Evolutionary conservation across 179 eudicot species (phyloP).

Genomic region (Silene coronaria): DNA sequence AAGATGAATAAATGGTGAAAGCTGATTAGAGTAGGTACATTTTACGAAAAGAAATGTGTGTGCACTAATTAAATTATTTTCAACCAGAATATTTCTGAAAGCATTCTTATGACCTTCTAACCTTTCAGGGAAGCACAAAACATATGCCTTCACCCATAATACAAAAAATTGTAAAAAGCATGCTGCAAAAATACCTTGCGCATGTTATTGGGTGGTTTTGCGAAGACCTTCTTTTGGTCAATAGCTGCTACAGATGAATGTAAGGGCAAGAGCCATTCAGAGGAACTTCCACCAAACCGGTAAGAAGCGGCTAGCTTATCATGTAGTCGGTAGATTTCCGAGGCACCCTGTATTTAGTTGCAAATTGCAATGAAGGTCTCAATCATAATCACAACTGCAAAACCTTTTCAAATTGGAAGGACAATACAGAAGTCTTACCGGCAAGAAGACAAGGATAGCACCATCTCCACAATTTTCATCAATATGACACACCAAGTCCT

Average conservation of each 20-base stretch:
- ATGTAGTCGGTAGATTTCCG: slow-evolving; percentile 65
- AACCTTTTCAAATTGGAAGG: background rate
- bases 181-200: slow-evolving; percentile 60
- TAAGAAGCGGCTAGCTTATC: slow-evolving; percentile 77
- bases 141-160: background rate
- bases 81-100: background rate
- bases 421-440: slow-evolving; percentile 42
- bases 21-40: background rate
- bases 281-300: slow-evolving; percentile 69
- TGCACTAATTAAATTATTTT: background rate
- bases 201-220: slow-evolving; percentile 56
- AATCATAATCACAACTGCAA: background rate
- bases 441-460: slow-evolving; percentile 84
- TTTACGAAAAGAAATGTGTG: background rate
- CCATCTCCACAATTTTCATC: slow-evolving; percentile 83
- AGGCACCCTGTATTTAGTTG: slow-evolving; percentile 56
- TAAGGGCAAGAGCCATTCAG: slow-evolving; percentile 87
- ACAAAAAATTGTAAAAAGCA: background rate
- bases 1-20: background rate
- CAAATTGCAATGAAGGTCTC: slow-evolving; percentile 15
- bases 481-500: slow-evolving; percentile 80
- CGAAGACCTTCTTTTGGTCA: slow-evolving; percentile 84
- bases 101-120: background rate
- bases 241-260: slow-evolving; percentile 85
- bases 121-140: background rate